Percentiles rank a stretch among this genome's conserved stretches.
These are phyloP conservation scores for Kwoniella newhampshirensis DNA, from an alignment of 768 basidiomycete genomes.

Conservation along the genomic window DNA sequence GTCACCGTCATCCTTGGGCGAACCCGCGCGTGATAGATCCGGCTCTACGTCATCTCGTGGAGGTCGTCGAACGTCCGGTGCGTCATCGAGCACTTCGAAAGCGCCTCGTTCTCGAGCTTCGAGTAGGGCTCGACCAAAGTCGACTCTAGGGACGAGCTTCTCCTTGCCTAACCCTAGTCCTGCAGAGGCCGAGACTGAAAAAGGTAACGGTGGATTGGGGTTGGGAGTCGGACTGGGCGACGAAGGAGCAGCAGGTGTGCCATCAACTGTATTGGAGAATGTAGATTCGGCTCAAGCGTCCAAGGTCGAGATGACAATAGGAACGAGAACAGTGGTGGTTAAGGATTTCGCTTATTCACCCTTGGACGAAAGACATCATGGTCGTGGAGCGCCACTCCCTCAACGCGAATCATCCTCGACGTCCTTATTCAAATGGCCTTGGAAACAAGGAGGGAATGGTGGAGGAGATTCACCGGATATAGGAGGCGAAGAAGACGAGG, in stretches of 20 bases:
- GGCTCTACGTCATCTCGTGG: constrained; percentile 13
- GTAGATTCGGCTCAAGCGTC: background rate
- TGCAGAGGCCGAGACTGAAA: background rate
- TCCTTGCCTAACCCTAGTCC: constrained; percentile 10
- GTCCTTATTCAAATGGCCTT: constrained; percentile 10
- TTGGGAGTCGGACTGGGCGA: no score
- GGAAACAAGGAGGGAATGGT: constrained; percentile 4
- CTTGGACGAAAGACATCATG: constrained; percentile 31
- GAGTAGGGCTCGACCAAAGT: constrained; percentile 10
- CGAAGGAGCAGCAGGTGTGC: no score
- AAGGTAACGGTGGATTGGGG: background rate
- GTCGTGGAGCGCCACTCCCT: constrained; percentile 13
- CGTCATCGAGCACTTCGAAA: constrained; percentile 2
- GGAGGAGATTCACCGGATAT: constrained; percentile 4
- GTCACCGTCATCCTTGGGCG: background rate
- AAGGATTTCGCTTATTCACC: constrained; percentile 38
- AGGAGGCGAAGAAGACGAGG: constrained; percentile 1
- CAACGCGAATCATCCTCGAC: constrained; percentile 1
- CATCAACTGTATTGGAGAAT: no score
- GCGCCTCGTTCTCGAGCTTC: constrained; percentile 2
- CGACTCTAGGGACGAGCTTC: constrained; percentile 14
- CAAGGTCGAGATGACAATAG: no score
- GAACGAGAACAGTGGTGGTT: constrained; percentile 21
- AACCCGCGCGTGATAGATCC: constrained; percentile 8
- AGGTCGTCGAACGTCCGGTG: background rate